Conservation (phyloP, 2,329 filamentous ascomycete species). For the Hawksworthiomyces lignivorus region DNA sequence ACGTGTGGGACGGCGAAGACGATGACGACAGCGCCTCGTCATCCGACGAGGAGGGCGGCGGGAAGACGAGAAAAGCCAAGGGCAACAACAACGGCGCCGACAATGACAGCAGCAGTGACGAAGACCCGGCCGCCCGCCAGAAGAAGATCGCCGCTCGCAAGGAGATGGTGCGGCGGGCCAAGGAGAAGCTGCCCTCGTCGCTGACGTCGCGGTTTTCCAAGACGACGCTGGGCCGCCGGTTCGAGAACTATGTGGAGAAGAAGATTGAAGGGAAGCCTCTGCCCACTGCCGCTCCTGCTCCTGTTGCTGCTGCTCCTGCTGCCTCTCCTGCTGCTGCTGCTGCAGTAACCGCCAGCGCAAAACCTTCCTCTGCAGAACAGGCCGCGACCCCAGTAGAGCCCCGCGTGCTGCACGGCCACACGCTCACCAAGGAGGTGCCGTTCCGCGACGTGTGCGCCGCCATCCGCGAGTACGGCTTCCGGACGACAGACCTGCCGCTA, state of each 20-base stretch:
- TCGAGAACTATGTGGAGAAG: conserved; percentile 27
- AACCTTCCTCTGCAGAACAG: too few species aligned
- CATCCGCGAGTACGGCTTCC: conserved; percentile 73
- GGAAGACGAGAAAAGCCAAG: too few species aligned
- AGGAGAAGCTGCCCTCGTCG: conserved; percentile 43
- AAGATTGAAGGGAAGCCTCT: conserved; percentile 17
- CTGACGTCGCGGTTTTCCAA: conserved; percentile 39
- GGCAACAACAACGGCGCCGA: conserved; percentile 15
- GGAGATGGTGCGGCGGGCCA: conserved; percentile 56
- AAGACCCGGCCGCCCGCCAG: conserved; percentile 9
- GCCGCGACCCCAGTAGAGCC: conserved; percentile 49
- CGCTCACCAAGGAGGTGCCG: conserved; percentile 77
- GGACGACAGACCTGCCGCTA: conserved; percentile 68
- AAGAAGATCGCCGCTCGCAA: conserved; percentile 36
- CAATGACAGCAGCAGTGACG: conserved; percentile 40
- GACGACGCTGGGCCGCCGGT: conserved; percentile 37
- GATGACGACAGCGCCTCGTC: conserved; percentile 32
- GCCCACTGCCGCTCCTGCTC: background rate
- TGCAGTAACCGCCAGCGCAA: background rate
- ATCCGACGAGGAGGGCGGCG: conserved; percentile 26
- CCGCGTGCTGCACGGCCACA: conserved; percentile 79
- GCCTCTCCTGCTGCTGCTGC: background rate
- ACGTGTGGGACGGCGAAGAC: conserved; percentile 85
- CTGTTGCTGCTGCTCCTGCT: background rate
- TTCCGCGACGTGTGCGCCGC: conserved; percentile 81